Evolutionary conservation across 768 basidiomycete genomes (phyloP), one percentile per base, ranked within the genome.

Genomic region (Russula dissimulans): DNA sequence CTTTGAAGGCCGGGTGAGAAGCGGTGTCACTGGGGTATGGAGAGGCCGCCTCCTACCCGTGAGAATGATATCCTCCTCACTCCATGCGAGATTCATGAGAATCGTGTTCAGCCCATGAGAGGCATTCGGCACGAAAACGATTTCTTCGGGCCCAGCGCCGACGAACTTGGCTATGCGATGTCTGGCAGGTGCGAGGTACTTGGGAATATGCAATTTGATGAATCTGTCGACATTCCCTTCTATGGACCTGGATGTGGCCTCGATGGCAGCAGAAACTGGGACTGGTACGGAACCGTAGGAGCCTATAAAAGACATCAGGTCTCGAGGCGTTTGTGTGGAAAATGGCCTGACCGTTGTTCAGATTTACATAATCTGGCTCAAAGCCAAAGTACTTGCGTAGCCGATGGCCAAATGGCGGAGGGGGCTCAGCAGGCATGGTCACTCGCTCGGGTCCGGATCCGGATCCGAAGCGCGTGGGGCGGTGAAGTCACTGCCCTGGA

Each of bases 41-140:
- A 2, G 46, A 43, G 5, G 38, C 31, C 31, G 26, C 75, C 80
- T 46, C 58, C 8, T 67, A 88, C 86, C 81, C 14, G 71, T 74
- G 47, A 91, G 72, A 54, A 93, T 76, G 9, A 87, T 72, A 69
- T 93, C 90, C 0, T 79, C 83, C 51, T 80, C 69, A 41, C 79
- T 74, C 87, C 86, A 90, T 41, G 78, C 73, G 34, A 93, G 75
- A 60, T 89, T 89, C 49, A 78, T 72, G 36, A 89, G 68, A 52
- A 92, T 73, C 10, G 83, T 87, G 64, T 84, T 83, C 38, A 92
- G 65, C 3, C 81, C 87, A 63, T 80, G 77, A 0, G 84, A 84
- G 0, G 86, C 79, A 65, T 88, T 89, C 0, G 78, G 71, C 0
- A 85, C 79, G 29, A 80, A 65, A 15, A 86, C 81, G n/a, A 80